Evolutionary conservation across 495 filamentous ascomycete species (phyloP), one percentile per base, ranked within the genome.

Genomic region (Poronia punctata): DNA sequence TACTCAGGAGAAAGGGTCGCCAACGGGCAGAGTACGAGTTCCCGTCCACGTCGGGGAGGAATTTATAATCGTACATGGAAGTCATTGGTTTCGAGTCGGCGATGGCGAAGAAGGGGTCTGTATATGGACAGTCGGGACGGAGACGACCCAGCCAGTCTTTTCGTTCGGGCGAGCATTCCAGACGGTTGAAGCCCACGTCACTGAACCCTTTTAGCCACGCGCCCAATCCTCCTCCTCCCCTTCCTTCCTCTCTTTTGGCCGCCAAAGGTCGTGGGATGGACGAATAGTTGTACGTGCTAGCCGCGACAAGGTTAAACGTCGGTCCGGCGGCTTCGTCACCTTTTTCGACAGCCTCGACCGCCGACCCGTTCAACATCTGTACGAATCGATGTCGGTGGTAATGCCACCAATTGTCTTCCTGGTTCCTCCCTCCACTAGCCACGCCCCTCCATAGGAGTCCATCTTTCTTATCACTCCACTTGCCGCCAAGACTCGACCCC

Each of bases 341-440:
- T 10, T 10, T 45, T 41, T 70, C 63, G 4, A 71, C 70, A 1
- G 44, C 47, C 0, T 52, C 44, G 25, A 87, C 69, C 16, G 70
- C 59, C 0, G 79, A 82, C 11, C 65, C 69, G 52, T 90, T 90
- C 34, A 76, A 64, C 71, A 85, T 80, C 45, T 70, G 63, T 9
- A 86, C 72, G 44, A 87, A 75, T n/a, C 83, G 74, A 53, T 87
- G 82, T 11, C 83, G 76, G 43, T 87, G 84, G 55, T 86, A 83
- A 15, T 70, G 62, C 27, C 56, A 61, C 83, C 84, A 88, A 49
- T 80, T 84, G n/a, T 68, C 58, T 19, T 57, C 57, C 20, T 56
- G 70, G 46, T 84, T 83, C n/a, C 62, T 60, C 3, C 84, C 83
- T 7, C 83, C 83, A 12, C 77, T 77, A 2, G 81, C 82, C 8